These are phyloP conservation scores for Ceratocystis lukuohia DNA, from an alignment of 2,329 filamentous ascomycete genomes.

Conservation along the genomic window DNA sequence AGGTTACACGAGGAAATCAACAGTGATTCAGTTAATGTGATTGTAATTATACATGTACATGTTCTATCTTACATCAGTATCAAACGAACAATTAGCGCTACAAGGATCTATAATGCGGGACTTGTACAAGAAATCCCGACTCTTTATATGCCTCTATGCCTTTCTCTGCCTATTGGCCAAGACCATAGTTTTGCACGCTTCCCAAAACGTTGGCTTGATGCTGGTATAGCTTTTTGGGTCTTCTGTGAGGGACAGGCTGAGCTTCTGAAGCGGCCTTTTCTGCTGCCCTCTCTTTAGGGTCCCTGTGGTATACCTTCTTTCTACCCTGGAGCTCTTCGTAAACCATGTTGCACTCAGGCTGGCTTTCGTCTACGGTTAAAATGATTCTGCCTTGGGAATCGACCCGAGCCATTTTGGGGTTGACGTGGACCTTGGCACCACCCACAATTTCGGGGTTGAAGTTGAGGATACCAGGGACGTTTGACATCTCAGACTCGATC, in stretches of 20 bases:
- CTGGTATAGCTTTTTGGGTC: not conserved
- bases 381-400: slow-evolving; percentile 39
- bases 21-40: not conserved
- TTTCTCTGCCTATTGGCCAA: slow-evolving; percentile 22
- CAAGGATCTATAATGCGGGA: not conserved
- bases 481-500: slow-evolving; percentile 19
- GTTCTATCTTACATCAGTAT: slow-evolving; percentile 18
- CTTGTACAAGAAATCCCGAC: not conserved
- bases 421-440: slow-evolving; percentile 42
- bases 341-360: slow-evolving; percentile 31
- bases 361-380: slow-evolving; percentile 32
- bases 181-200: slow-evolving; percentile 30
- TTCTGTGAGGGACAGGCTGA: not conserved
- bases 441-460: slow-evolving; percentile 37
- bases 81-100: not conserved
- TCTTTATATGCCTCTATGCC: not conserved
- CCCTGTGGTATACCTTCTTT: slow-evolving; percentile 26
- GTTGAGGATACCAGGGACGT: slow-evolving; percentile 16
- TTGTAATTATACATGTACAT: slow-evolving; percentile 18
- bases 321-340: slow-evolving; percentile 34
- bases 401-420: slow-evolving; percentile 32
- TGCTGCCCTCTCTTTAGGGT: slow-evolving; percentile 23
- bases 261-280: slow-evolving; percentile 25
- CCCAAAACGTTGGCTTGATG: slow-evolving; percentile 23
- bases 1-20: not conserved